Evolutionary conservation across 176 grass and related monocot genomes (phyloP).

Genomic region (Sorghum bicolor): DNA sequence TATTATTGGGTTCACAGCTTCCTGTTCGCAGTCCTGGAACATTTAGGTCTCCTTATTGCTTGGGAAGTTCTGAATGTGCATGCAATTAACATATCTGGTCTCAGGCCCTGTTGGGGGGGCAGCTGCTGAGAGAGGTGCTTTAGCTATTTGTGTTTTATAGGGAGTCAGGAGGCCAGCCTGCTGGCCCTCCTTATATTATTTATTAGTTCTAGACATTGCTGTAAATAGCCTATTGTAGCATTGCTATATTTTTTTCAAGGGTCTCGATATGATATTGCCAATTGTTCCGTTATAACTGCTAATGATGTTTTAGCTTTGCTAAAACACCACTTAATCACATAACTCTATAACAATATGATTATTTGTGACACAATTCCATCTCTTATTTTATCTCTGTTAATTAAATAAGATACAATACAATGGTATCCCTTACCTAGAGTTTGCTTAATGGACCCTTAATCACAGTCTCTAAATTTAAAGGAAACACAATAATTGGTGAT

Average conservation of each 20-base stretch:
- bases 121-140: neutral
- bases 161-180: too few species aligned
- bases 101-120: neutral
- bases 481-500: neutral
- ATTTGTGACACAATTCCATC: neutral
- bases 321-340: neutral
- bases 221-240: neutral
- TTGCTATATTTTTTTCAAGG: neutral
- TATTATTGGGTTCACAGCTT: neutral
- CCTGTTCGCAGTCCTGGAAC: neutral
- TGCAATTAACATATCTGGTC: neutral
- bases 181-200: neutral
- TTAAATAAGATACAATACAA: neutral
- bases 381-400: neutral
- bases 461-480: neutral
- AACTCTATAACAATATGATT: neutral
- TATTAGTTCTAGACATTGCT: neutral
- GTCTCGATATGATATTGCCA: neutral
- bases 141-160: too few species aligned
- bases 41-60: neutral
- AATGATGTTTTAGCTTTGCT: neutral
- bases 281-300: neutral
- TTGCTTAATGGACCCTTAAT: neutral
- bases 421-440: neutral
- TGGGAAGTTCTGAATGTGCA: neutral